Conservation (phyloP, 106 monocot species). For the Gastrodia elata region DNA sequence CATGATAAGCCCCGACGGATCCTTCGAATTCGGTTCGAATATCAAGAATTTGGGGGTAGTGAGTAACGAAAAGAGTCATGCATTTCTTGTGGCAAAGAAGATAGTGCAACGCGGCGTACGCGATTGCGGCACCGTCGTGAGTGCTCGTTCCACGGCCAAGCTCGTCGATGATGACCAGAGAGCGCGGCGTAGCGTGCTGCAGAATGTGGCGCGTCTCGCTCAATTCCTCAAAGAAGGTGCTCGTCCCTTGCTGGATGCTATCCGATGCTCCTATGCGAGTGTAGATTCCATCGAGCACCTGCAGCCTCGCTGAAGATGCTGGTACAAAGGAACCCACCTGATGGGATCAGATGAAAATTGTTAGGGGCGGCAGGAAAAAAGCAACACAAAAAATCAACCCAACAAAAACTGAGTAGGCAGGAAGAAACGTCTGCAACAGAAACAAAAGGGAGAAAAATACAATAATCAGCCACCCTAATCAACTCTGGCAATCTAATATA, state of each 20-base stretch:
- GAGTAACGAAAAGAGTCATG: conserved; percentile 87
- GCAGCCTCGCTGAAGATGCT: conserved; percentile 73
- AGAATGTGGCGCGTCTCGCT: conserved; percentile 75
- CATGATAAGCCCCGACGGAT: conserved; percentile 72
- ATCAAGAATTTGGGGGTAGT: conserved; percentile 78
- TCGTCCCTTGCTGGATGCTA: conserved; percentile 75
- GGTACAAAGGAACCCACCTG: conserved; percentile 99
- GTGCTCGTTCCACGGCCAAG: conserved; percentile 97
- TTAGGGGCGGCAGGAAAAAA: too few relatives aligned
- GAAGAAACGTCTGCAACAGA: too few relatives aligned
- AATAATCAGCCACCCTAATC: too few relatives aligned
- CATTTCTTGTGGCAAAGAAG: conserved; percentile 68
- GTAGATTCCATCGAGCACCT: conserved; percentile 74
- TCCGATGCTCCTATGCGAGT: conserved; percentile 96
- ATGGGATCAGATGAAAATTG: conserved; percentile 31
- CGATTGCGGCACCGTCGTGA: conserved; percentile 95
- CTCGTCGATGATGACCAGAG: conserved; percentile 94
- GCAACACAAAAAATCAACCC: too few relatives aligned
- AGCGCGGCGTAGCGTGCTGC: conserved; percentile 50
- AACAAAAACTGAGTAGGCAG: too few relatives aligned
- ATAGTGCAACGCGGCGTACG: conserved; percentile 72
- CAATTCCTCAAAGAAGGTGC: conserved; percentile 91
- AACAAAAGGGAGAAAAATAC: too few relatives aligned
- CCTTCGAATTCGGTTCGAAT: conserved; percentile 56
- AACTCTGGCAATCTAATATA: too few relatives aligned